Evolutionary conservation across 306 rosid genomes (phyloP).

Genomic region (Rosa lucieae): DNA sequence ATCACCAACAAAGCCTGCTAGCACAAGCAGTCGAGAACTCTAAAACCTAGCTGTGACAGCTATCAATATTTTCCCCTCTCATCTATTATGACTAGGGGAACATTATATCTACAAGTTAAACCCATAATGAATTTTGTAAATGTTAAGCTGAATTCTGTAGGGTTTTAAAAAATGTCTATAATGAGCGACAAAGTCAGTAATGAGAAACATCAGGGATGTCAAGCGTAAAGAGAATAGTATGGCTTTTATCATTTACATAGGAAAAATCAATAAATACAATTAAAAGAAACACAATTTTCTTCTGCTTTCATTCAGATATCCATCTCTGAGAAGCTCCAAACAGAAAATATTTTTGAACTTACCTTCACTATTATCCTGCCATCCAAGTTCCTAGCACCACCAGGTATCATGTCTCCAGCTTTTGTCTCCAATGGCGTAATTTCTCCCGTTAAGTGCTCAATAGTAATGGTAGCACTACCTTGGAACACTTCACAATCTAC

Average conservation of each 20-base stretch:
- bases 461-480: slow-evolving; percentile 89
- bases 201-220: not conserved
- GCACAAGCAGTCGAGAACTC: not conserved
- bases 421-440: slow-evolving; percentile 80
- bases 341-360: slow-evolving; percentile 23
- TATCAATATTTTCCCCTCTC: not conserved
- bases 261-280: not conserved
- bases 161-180: not conserved
- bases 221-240: not conserved
- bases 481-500: slow-evolving; percentile 97
- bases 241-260: not conserved
- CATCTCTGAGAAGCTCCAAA: slow-evolving; percentile 7
- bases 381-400: slow-evolving; percentile 98
- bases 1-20: slow-evolving; percentile 25
- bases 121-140: not conserved
- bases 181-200: not conserved
- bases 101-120: slow-evolving; percentile 3
- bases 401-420: slow-evolving; percentile 89
- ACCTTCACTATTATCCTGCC: slow-evolving; percentile 97
- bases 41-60: slow-evolving; percentile 7
- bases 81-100: not conserved
- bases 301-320: not conserved
- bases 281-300: not conserved
- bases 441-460: slow-evolving; percentile 98
- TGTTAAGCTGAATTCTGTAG: not conserved